Base-by-base conservation (phyloP, 805 yeast genomes). In the Zygoascus flipseniorum region DNA sequence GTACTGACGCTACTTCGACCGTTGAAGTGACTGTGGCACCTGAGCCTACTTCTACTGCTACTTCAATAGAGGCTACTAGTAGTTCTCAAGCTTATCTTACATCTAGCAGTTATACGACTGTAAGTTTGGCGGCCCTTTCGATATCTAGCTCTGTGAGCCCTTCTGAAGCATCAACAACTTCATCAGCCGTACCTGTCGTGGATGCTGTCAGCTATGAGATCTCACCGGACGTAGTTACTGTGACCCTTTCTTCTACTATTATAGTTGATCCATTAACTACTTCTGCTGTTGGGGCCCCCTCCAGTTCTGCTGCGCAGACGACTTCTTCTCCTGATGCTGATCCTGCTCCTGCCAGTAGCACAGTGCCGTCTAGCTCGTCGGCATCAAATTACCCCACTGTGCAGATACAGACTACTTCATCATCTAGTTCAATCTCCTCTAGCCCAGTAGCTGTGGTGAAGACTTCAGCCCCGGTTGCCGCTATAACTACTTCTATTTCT, bases 401-500 rank as follows among this genome's bases (percentile, higher is more conserved):
- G 11, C 26, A 13, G 44, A 10, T 42, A 14, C 26, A 42, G 20
- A 42, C 44, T 8, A 14, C 44, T 14, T 42, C 44, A 4, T 37
- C 42, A 14, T 19, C 20, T 13, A 19, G 26, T 10, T 42, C 44
- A 18, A 39, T 4, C 5, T 42, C 20, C 5, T 19, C 20, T 11
- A 19, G 13, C 11, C 14, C 44, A 4, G 32, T 47, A 13, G 37
- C 51, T 20, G 10, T 52, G 50, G 65, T 64, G 52, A 66, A 64
- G 52, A 47, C 56, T 1, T 28, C 62, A 8, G 18, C 60, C 31
- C 58, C 63, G 47, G 64, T 67, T 14, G 45, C 59, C 13, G 46
- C 61, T 19, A 41, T 61, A 19, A 26, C 55, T 10, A 19, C 63
- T 26, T 50, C 61, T 49, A 59, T 65, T 50, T 59, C 52, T 62